Evolutionary conservation across 2,329 filamentous ascomycete genomes (phyloP), one percentile per base, ranked within the genome.

Genomic region (Pestalotiopsis sp.): DNA sequence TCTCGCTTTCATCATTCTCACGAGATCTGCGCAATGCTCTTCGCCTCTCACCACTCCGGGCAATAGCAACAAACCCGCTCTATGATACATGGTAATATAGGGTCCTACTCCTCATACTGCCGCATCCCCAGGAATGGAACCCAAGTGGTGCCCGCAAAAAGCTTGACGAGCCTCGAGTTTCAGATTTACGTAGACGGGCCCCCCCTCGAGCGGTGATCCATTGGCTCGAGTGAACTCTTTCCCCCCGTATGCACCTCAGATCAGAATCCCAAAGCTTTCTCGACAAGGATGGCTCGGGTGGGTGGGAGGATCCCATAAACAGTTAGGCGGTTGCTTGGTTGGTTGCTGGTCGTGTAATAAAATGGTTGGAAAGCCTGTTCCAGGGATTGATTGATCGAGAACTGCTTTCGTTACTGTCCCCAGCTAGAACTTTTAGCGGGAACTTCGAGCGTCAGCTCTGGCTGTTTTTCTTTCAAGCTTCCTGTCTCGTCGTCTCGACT

Each of bases 111-210:
- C 14, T 20, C 20, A 27, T 27, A 14, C 56, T 58, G 56, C 17
- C 59, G n/a, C 27, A 6, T 7, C 59, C 13, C 6, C 59, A 27
- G 27, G 25, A n/a, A 36, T 20, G 25, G n/a, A 36, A 61, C 59
- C 59, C 59, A 61, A 61, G 59, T 61, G 59, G 59, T 61, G 59
- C 59, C 59, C 59, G 59, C 59, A 39, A n/a, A 52, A 59, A 59
- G 57, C 57, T 59, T 59, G 57, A 61, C 27, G 36, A 36, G 31
- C 36, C 59, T 61, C 59, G 31, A 61, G 59, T 61, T 61, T 61
- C 59, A 61, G 59, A 61, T 61, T 61, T 61, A 61, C 59, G n/a
- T 61, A 39, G 59, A 36, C 31, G 36, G 25, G 38, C 59, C 27
- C 31, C 36, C 59, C 27, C 9, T 52, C 45, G 45, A 20, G n/a